Evolutionary conservation across 495 filamentous ascomycete genomes (phyloP).

Genomic region (Podospora didyma): DNA sequence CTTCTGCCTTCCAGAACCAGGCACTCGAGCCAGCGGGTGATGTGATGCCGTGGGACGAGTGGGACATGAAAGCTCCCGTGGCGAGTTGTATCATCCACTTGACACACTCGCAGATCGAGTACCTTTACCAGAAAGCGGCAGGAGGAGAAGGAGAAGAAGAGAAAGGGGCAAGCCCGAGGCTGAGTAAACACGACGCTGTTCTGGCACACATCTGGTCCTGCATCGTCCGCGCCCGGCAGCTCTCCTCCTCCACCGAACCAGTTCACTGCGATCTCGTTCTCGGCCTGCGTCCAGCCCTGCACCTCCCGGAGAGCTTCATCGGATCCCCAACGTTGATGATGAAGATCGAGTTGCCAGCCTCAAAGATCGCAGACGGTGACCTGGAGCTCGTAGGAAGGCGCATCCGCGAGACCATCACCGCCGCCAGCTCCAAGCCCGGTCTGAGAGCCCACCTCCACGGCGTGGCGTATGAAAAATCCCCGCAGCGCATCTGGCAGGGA

Average conservation of each 20-base stretch:
- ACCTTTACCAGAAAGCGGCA: not conserved
- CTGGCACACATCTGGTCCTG: constrained; percentile 4
- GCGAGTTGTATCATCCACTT: not conserved
- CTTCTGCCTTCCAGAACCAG: not conserved
- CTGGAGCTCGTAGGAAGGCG: not conserved
- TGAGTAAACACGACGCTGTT: constrained; percentile 5
- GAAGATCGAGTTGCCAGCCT: not conserved
- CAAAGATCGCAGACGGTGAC: not conserved
- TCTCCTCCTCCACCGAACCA: not conserved
- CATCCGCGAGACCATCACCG: constrained; percentile 3
- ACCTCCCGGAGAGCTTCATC: not conserved
- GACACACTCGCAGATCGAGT: not conserved
- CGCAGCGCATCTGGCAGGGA: constrained; percentile 4
- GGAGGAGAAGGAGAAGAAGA: not conserved
- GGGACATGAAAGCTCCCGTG: constrained; percentile 1
- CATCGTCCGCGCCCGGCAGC: not conserved
- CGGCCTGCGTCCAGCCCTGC: not conserved
- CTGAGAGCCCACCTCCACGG: not conserved
- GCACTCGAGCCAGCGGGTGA: not conserved
- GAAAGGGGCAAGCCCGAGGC: not conserved
- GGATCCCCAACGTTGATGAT: not conserved
- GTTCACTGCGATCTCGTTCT: constrained; percentile 1
- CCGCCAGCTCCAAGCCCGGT: not conserved
- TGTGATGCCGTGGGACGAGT: not conserved
- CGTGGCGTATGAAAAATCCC: constrained; percentile 1